Evolutionary conservation across 2,329 filamentous ascomycete species (phyloP).

Genomic region (Metarhizium sp.): DNA sequence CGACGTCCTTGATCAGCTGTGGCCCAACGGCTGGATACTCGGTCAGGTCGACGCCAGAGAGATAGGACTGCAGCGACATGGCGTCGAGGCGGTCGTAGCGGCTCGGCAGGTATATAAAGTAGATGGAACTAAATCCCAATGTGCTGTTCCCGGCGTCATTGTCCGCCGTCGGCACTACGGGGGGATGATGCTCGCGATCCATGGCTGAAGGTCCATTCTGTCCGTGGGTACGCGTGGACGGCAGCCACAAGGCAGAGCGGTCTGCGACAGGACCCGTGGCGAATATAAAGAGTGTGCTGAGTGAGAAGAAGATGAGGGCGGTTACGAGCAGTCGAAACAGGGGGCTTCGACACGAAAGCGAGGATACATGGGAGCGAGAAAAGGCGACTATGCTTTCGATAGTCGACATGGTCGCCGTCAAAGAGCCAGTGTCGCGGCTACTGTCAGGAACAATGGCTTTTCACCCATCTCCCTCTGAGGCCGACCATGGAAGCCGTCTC

Average conservation of each 20-base stretch:
- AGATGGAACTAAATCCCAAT: background rate
- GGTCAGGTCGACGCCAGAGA: slow-evolving; percentile 15
- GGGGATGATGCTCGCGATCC: background rate
- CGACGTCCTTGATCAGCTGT: slow-evolving; percentile 12
- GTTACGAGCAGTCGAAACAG: background rate
- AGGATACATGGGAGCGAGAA: background rate
- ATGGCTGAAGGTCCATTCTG: background rate
- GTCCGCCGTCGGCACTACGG: background rate
- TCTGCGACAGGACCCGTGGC: background rate
- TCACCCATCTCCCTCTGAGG: too few relatives aligned
- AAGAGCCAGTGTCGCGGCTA: background rate
- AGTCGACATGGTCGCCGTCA: background rate
- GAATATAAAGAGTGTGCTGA: background rate
- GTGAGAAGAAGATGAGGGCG: background rate
- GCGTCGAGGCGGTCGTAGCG: slow-evolving; percentile 18
- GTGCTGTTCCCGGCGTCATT: background rate
- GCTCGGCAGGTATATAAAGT: slow-evolving; percentile 13
- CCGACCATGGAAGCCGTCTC: too few relatives aligned
- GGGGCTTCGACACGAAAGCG: background rate
- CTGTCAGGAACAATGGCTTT: too few relatives aligned
- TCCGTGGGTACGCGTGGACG: background rate
- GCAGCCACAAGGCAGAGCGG: background rate
- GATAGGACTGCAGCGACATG: slow-evolving; percentile 16
- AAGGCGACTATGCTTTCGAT: background rate
- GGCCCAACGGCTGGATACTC: slow-evolving; percentile 12